phyloP scores from a whole-genome alignment of 352 stramenopile genomes.

The Phytophthora citrophthora region DNA sequence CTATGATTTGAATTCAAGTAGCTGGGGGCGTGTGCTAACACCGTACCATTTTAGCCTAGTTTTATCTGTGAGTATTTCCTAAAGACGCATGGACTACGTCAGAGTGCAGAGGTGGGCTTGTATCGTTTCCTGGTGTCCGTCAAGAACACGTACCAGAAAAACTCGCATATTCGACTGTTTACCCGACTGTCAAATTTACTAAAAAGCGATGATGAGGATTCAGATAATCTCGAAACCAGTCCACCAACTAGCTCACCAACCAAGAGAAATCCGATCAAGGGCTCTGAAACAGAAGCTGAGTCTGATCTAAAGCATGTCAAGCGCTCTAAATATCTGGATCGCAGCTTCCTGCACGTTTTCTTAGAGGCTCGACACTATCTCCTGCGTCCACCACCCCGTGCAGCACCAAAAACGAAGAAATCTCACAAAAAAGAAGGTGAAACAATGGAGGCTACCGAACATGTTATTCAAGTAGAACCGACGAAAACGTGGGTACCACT shows the following conservation, averaged over 20 bases:
- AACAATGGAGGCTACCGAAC: constrained; percentile 8
- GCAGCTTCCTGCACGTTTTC: constrained; percentile 73
- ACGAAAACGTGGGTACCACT: constrained; percentile 69
- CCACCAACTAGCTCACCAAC: neutral
- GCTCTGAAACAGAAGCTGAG: constrained; percentile 8
- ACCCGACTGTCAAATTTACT: constrained; percentile 67
- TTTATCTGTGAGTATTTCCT: constrained; percentile 82
- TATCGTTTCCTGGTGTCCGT: constrained; percentile 78
- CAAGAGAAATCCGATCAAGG: constrained; percentile 18
- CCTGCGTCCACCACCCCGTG: constrained; percentile 33
- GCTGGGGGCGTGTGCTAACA: neutral
- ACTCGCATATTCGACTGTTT: constrained; percentile 71
- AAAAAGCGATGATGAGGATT: constrained; percentile 21
- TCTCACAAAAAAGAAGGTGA: neutral
- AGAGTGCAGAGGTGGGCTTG: constrained; percentile 68
- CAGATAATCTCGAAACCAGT: constrained; percentile 4
- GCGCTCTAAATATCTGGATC: constrained; percentile 48
- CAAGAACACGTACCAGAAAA: constrained; percentile 56
- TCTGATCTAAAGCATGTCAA: constrained; percentile 8
- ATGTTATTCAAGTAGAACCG: constrained; percentile 60
- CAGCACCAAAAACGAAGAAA: constrained; percentile 19
- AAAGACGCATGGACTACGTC: constrained; percentile 65
- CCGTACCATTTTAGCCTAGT: constrained; percentile 36
- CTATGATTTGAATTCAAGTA: neutral
- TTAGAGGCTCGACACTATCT: constrained; percentile 61